Evolutionary conservation across 2,329 filamentous ascomycete genomes (phyloP).

Genomic region (Stachybotrys chartarum): DNA sequence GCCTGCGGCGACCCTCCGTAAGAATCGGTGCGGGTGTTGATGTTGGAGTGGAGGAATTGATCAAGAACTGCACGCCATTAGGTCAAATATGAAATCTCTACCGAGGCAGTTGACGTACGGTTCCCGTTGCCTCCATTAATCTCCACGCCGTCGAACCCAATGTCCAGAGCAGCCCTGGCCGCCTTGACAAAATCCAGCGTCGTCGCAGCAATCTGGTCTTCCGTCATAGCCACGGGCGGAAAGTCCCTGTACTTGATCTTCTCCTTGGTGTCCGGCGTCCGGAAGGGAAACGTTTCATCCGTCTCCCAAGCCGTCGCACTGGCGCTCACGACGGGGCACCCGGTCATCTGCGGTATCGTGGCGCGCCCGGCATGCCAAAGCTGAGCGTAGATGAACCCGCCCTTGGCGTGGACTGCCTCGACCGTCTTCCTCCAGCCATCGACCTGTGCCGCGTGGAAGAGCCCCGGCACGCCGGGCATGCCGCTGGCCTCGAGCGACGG

Average conservation of each 20-base stretch:
- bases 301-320: slow-evolving; percentile 36
- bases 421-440: slow-evolving; percentile 52
- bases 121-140: slow-evolving; percentile 33
- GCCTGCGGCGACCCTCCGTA: slow-evolving; percentile 26
- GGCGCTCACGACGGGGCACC: slow-evolving; percentile 25
- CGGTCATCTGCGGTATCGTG: slow-evolving; percentile 28
- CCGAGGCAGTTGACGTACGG: background rate
- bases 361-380: slow-evolving; percentile 40
- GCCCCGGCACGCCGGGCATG: slow-evolving; percentile 45
- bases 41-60: slow-evolving; percentile 29
- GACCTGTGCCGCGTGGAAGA: slow-evolving; percentile 47
- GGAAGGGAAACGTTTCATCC: slow-evolving; percentile 31
- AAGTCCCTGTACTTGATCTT: slow-evolving; percentile 29
- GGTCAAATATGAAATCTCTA: background rate
- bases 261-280: slow-evolving; percentile 26
- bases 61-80: slow-evolving; percentile 17
- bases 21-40: slow-evolving; percentile 26
- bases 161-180: slow-evolving; percentile 39
- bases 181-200: slow-evolving; percentile 20
- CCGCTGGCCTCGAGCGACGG: slow-evolving; percentile 33
- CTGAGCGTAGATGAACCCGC: slow-evolving; percentile 54
- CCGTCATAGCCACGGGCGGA: slow-evolving; percentile 23
- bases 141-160: slow-evolving; percentile 41
- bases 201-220: slow-evolving; percentile 31
- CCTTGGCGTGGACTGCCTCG: slow-evolving; percentile 54